Percentiles rank a stretch among this genome's conserved stretches.
Evolutionary conservation across 352 stramenopile genomes (phyloP).

Genomic region (Peronosclerospora sorghi): DNA sequence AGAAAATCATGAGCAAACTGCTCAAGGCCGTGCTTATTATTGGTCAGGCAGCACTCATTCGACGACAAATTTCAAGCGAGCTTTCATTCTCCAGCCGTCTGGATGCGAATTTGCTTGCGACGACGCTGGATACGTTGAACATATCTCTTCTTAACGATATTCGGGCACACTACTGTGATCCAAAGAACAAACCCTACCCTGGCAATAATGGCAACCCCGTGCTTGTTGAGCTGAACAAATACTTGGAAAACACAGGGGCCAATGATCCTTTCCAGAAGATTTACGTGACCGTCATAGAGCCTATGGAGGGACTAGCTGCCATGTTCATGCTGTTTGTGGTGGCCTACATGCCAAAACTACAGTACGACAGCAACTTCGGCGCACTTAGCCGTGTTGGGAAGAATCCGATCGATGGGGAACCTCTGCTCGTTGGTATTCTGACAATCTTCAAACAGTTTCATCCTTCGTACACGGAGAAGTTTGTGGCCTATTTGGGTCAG

Average conservation of each 20-base stretch:
- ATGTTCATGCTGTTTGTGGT: constrained; percentile 90
- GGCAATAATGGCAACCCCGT: constrained; percentile 70
- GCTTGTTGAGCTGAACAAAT: constrained; percentile 85
- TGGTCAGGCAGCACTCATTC: constrained; percentile 89
- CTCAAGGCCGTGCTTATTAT: constrained; percentile 89
- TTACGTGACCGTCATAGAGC: constrained; percentile 88
- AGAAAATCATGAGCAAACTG: constrained; percentile 91
- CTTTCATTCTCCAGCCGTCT: constrained; percentile 84
- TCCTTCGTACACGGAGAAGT: constrained; percentile 88
- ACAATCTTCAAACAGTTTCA: constrained; percentile 94
- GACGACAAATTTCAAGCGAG: constrained; percentile 86
- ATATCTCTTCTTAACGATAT: constrained; percentile 85
- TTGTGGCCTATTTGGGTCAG: constrained; percentile 88
- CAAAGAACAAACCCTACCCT: constrained; percentile 74
- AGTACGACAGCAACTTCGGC: constrained; percentile 87
- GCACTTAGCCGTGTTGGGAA: constrained; percentile 81
- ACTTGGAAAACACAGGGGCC: constrained; percentile 85
- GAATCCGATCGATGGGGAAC: constrained; percentile 89
- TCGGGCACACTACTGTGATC: constrained; percentile 73
- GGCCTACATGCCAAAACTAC: constrained; percentile 89
- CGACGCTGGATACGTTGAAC: constrained; percentile 85
- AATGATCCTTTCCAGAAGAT: constrained; percentile 92
- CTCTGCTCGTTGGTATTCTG: constrained; percentile 83
- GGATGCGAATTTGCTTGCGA: constrained; percentile 86
- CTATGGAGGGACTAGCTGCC: constrained; percentile 83